phyloP scores from a whole-genome alignment of 192 early-diverging fungal genomes.

The Lunasporangiospora selenospora region DNA sequence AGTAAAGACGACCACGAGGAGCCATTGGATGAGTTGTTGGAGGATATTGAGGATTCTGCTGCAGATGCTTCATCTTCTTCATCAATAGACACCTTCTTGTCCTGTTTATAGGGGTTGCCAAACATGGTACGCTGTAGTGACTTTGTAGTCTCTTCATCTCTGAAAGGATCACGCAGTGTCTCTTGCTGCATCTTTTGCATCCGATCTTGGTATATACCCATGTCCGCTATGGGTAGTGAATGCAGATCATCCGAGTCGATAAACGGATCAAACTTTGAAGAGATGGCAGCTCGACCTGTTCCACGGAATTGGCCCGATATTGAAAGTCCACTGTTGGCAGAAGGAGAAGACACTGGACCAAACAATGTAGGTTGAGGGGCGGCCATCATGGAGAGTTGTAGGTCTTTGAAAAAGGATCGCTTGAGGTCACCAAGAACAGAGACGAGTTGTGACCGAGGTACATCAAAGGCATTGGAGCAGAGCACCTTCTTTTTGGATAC shows the following conservation, averaged over 20 bases:
- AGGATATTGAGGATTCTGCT: constrained; percentile 20
- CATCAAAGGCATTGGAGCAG: constrained; percentile 69
- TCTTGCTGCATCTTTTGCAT: constrained; percentile 61
- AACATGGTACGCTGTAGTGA: constrained; percentile 70
- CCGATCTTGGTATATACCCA: constrained; percentile 70
- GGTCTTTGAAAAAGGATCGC: constrained; percentile 58
- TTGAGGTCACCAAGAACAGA: constrained; percentile 62
- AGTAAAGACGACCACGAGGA: constrained; percentile 37
- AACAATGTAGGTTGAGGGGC: neutral
- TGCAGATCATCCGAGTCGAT: constrained; percentile 66
- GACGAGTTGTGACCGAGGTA: constrained; percentile 61
- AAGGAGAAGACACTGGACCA: too few species aligned
- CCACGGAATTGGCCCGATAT: constrained; percentile 13
- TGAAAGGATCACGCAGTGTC: constrained; percentile 67
- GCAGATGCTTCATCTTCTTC: constrained; percentile 52
- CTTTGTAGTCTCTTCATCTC: constrained; percentile 67
- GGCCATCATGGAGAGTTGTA: constrained; percentile 43
- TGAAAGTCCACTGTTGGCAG: constrained; percentile 21
- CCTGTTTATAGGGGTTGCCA: constrained; percentile 76
- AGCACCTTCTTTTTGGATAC: constrained; percentile 50
- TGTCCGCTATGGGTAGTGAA: constrained; percentile 71
- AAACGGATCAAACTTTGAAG: constrained; percentile 44
- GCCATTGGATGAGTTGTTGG: constrained; percentile 10
- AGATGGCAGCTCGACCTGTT: constrained; percentile 35
- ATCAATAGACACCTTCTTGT: constrained; percentile 52